Conservation (phyloP, 2,329 filamentous ascomycete species). For the Drechslerella dactyloides region DNA sequence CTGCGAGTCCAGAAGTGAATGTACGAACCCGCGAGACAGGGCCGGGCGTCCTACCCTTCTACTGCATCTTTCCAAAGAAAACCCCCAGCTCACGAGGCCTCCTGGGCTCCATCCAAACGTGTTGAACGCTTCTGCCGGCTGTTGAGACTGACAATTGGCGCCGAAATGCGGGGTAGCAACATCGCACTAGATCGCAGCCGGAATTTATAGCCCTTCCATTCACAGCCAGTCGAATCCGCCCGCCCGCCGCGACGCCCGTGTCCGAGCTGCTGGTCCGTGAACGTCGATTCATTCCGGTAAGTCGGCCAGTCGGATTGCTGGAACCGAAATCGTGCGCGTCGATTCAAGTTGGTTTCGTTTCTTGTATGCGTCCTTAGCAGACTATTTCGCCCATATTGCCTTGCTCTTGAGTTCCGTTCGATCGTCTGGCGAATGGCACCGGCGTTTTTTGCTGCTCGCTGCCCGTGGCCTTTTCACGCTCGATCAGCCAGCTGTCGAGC, state of each 20-base stretch:
- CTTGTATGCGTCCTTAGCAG: not conserved
- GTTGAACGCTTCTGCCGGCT: slow-evolving; percentile 1
- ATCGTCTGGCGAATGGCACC: not conserved
- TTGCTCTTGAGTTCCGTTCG: not conserved
- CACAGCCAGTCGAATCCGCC: slow-evolving; percentile 23
- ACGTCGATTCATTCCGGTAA: slow-evolving; percentile 49
- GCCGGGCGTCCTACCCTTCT: not conserved
- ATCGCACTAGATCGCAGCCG: slow-evolving; percentile 19
- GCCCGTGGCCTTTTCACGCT: slow-evolving; percentile 17
- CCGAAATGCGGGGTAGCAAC: slow-evolving; percentile 50
- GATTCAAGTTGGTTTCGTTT: slow-evolving; percentile 27
- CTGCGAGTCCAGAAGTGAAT: not conserved
- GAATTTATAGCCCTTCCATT: slow-evolving; percentile 48
- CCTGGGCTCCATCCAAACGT: not conserved
- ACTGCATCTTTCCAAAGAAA: not conserved
- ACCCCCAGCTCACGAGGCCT: not conserved
- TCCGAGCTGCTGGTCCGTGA: slow-evolving; percentile 47
- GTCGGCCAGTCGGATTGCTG: slow-evolving; percentile 16
- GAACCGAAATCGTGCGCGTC: slow-evolving; percentile 23
- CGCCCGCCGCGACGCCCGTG: slow-evolving; percentile 21
- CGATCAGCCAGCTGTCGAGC: slow-evolving; percentile 14
- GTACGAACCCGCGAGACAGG: not conserved
- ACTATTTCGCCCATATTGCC: not conserved
- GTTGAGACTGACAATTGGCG: slow-evolving; percentile 50
- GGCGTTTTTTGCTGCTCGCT: slow-evolving; percentile 6